Conservation (phyloP, 345 rosid genomes). For the Hypericum perforatum region DNA sequence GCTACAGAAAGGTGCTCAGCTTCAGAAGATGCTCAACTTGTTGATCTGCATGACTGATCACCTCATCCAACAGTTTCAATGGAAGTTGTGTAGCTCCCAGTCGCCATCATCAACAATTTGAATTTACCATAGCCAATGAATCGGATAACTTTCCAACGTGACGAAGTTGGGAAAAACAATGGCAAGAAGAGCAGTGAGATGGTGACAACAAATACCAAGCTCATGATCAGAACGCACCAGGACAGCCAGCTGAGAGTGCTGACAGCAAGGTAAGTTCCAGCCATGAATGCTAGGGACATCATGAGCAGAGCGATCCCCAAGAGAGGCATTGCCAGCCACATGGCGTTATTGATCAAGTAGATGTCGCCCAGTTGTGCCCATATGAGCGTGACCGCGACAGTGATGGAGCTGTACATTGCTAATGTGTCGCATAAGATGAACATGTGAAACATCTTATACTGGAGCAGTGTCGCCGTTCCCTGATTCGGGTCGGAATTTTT, state of each 20-base stretch:
- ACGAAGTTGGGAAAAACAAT: not conserved
- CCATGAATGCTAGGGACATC: conserved; percentile 13
- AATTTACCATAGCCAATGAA: too few relatives aligned
- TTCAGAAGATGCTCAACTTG: too few relatives aligned
- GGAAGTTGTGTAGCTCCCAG: too few relatives aligned
- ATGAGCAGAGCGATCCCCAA: conserved; percentile 7
- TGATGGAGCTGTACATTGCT: conserved; percentile 7
- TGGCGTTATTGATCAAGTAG: not conserved
- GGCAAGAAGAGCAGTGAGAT: not conserved
- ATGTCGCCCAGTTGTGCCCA: not conserved
- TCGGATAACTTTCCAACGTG: too few relatives aligned
- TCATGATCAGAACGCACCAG: not conserved
- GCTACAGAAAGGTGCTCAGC: too few relatives aligned
- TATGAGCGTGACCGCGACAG: conserved; percentile 5
- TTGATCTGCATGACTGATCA: too few relatives aligned
- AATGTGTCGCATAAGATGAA: conserved; percentile 7
- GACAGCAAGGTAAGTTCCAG: conserved; percentile 3
- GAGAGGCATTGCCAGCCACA: not conserved
- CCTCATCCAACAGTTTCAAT: too few relatives aligned
- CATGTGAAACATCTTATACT: not conserved
- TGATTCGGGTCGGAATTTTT: not conserved
- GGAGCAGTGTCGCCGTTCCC: conserved; percentile 4
- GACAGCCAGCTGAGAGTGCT: conserved; percentile 3
- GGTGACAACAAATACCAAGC: conserved; percentile 1
- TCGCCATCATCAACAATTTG: too few relatives aligned